Percentiles rank a stretch among this genome's conserved stretches.
Conservation (phyloP, 2,329 filamentous ascomycete species). For the Scytalidium sp. region DNA sequence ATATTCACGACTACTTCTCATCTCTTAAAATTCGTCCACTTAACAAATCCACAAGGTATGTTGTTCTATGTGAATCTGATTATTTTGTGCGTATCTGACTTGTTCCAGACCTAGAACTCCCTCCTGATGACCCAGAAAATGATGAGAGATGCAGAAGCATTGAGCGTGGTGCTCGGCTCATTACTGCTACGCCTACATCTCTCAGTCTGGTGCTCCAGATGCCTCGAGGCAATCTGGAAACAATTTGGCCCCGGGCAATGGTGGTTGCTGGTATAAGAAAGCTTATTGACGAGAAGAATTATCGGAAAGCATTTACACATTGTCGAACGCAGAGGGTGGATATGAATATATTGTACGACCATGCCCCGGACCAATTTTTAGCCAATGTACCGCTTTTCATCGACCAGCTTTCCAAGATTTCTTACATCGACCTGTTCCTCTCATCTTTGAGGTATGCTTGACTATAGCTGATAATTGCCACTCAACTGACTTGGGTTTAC, state of each 20-base stretch:
- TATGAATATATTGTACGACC: conserved; percentile 96
- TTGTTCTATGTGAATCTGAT: neutral
- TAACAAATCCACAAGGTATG: conserved; percentile 63
- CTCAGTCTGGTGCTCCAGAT: conserved; percentile 89
- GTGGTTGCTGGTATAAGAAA: conserved; percentile 86
- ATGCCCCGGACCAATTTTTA: conserved; percentile 84
- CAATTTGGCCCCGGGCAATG: conserved; percentile 88
- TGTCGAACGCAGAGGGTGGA: conserved; percentile 94
- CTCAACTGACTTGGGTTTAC: conserved; percentile 22
- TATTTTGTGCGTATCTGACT: conserved; percentile 4
- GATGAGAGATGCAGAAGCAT: conserved; percentile 92
- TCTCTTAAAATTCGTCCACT: conserved; percentile 89
- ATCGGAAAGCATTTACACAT: conserved; percentile 77
- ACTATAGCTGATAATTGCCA: neutral
- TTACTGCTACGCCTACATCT: conserved; percentile 84
- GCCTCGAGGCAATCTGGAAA: conserved; percentile 93
- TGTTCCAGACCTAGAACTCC: conserved; percentile 71
- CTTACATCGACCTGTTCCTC: conserved; percentile 87
- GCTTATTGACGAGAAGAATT: conserved; percentile 77
- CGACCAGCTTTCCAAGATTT: conserved; percentile 76
- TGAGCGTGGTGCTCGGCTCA: conserved; percentile 81
- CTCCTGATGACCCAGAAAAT: conserved; percentile 82
- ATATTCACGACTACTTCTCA: conserved; percentile 92
- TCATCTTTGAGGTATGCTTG: conserved; percentile 70
- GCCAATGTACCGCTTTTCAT: conserved; percentile 73